Evolutionary conservation across 2,329 filamentous ascomycete species (phyloP).

Genomic region (Furcasterigmium furcatum): DNA sequence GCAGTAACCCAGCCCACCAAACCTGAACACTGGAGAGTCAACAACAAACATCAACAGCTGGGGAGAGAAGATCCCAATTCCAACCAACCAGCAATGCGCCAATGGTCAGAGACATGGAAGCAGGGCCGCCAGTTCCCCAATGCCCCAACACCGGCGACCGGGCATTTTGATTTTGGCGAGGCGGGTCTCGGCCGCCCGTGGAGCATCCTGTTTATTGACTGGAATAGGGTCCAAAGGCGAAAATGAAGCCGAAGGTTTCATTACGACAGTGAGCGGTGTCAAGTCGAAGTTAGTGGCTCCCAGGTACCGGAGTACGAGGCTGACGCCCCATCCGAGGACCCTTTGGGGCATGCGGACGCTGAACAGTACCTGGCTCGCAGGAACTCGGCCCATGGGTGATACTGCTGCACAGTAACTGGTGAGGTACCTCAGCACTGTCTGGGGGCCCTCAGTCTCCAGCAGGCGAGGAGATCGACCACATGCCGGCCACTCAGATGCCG

Average conservation of each 20-base stretch:
- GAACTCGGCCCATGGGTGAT: neutral
- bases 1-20: no score
- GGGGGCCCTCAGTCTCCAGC: neutral
- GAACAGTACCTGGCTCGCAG: neutral
- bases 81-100: neutral
- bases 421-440: neutral
- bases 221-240: neutral
- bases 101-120: neutral
- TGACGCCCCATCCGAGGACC: neutral
- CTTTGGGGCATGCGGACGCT: neutral
- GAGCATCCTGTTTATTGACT: neutral
- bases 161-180: neutral
- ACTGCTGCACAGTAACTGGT: neutral
- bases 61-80: neutral
- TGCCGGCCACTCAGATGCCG: neutral
- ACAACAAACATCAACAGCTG: neutral
- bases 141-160: neutral
- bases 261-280: neutral
- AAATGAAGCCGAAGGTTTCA: neutral
- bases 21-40: neutral
- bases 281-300: neutral
- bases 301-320: slow-evolving; percentile 1
- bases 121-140: neutral
- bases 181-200: neutral
- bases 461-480: neutral